Evolutionary conservation across 371 early-diverging fungal species (phyloP).

Genomic region (Lichtheimia corymbifera): DNA sequence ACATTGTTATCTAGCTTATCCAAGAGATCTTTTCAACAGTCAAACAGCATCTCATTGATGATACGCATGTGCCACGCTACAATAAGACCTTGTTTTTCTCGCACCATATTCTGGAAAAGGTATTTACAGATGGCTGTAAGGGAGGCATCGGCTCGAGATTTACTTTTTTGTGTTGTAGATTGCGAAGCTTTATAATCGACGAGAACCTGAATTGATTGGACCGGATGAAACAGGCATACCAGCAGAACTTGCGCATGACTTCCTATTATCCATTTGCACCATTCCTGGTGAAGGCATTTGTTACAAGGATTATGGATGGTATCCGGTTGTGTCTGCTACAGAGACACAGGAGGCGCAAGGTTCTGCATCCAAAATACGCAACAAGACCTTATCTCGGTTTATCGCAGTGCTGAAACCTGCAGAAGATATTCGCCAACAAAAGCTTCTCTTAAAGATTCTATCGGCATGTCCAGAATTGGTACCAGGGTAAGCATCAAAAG

Average conservation of each 20-base stretch:
- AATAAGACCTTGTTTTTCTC: constrained; percentile 68
- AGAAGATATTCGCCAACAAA: constrained; percentile 70
- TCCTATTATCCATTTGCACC: constrained; percentile 74
- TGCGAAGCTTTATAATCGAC: constrained; percentile 58
- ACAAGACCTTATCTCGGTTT: constrained; percentile 65
- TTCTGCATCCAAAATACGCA: constrained; percentile 36
- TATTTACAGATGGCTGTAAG: constrained; percentile 14
- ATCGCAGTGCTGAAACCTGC: constrained; percentile 62
- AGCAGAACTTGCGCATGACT: constrained; percentile 68
- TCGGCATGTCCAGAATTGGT: constrained; percentile 79
- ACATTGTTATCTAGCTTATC: constrained; percentile 43
- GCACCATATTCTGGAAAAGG: constrained; percentile 65
- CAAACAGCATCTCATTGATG: constrained; percentile 66
- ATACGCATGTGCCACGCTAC: constrained; percentile 55
- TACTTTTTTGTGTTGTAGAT: constrained; percentile 24
- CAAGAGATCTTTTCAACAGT: constrained; percentile 60
- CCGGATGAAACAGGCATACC: constrained; percentile 46
- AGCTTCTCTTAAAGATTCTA: constrained; percentile 65
- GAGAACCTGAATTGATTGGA: constrained; percentile 41
- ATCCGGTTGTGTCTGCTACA: constrained; percentile 43
- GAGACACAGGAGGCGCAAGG: too few species aligned
- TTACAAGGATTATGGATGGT: constrained; percentile 76
- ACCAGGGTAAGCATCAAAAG: constrained; percentile 53
- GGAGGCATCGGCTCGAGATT: too few species aligned
- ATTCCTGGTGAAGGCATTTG: constrained; percentile 79